Percentiles rank a stretch among this genome's conserved stretches.
These are phyloP conservation scores for Heimioporus sp. DNA, from an alignment of 768 basidiomycete genomes.

Conservation along the genomic window DNA sequence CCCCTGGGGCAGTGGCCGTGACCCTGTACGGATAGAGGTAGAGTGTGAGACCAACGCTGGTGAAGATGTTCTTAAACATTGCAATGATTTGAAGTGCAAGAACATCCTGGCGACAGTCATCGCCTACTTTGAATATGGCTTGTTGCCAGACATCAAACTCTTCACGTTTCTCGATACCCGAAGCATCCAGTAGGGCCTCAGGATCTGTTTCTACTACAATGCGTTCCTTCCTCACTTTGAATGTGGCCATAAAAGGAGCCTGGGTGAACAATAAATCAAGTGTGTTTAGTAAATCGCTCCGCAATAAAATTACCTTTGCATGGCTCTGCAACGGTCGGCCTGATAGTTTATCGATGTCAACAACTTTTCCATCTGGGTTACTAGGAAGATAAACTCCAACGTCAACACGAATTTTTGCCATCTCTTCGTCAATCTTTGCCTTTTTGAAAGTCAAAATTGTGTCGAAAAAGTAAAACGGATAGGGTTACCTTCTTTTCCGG, in stretches of 20 bases:
- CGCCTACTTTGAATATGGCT: constrained; percentile 99
- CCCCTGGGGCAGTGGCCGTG: constrained; percentile 94
- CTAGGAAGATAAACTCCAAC: constrained; percentile 97
- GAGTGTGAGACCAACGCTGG: constrained; percentile 78
- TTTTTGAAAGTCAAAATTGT: constrained; percentile 27
- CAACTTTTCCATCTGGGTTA: constrained; percentile 93
- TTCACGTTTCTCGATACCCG: constrained; percentile 51
- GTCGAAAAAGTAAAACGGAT: neutral
- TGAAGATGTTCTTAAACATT: constrained; percentile 99
- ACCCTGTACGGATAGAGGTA: constrained; percentile 97
- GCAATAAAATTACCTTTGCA: constrained; percentile 68
- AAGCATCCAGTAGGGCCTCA: constrained; percentile 69
- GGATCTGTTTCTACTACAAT: constrained; percentile 66
- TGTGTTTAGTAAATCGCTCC: neutral
- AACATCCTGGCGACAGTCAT: constrained; percentile 98
- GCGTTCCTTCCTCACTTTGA: constrained; percentile 92
- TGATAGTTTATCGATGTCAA: constrained; percentile 97
- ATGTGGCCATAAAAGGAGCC: constrained; percentile 99
- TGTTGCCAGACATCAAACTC: constrained; percentile 94
- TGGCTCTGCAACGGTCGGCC: constrained; percentile 96
- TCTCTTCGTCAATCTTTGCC: constrained; percentile 99
- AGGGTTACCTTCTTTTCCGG: constrained; percentile 86
- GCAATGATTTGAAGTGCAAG: constrained; percentile 96
- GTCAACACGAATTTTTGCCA: constrained; percentile 92
- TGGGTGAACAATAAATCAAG: constrained; percentile 31